Base-by-base conservation (phyloP, 2,329 filamentous ascomycete genomes). In the Aotearoamyces nothofagi region DNA sequence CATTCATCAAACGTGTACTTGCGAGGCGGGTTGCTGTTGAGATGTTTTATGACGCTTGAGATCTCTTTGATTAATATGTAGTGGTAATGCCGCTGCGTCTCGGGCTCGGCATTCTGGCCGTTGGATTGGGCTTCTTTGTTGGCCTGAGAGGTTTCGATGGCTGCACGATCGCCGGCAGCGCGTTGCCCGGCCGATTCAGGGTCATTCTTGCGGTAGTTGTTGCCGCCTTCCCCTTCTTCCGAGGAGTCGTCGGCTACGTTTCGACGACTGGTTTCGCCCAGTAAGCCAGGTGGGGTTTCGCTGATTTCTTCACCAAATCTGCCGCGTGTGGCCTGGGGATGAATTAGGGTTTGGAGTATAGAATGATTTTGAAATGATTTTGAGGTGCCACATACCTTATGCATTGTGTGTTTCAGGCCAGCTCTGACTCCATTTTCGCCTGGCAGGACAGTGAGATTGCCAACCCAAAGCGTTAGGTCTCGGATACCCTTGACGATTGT, bases 1-100 rank as follows among this genome's bases (percentile, higher is more conserved):
- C 84, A 92, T 47, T 92, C 78, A 39, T 84, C 72, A 38, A 84
- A 94, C 0, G 59, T 62, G 48, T 93, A 94, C 30, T 63, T 65
- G 31, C 72, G 73, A 0, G 64, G 60, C 2, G 67, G 62, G 4
- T 61, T 52, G 24, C 58, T 51, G 11, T 67, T 64, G 17, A 79
- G 56, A 44, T 90, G 69, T 26, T 66, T 57, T 2, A 71, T 69
- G 1, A 81, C 69, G 15, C 58, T 60, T 9, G 69, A 60, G 32
- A 93, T 90, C 38, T 79, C 75, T 17, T 71, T 63, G 2, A 80
- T 70, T 7, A 93, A 71, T 4, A 84, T 57, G 19, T 75, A 60
- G 26, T 68, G 66, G 17, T 75, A 67, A 10, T 70, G 39, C 22
- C 22, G 40, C 35, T 28, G 43, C 27, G 24, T 39, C 30, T 32